These are phyloP conservation scores for Trichosanthes truncata DNA, from an alignment of 306 rosid species.

Conservation along the genomic window DNA sequence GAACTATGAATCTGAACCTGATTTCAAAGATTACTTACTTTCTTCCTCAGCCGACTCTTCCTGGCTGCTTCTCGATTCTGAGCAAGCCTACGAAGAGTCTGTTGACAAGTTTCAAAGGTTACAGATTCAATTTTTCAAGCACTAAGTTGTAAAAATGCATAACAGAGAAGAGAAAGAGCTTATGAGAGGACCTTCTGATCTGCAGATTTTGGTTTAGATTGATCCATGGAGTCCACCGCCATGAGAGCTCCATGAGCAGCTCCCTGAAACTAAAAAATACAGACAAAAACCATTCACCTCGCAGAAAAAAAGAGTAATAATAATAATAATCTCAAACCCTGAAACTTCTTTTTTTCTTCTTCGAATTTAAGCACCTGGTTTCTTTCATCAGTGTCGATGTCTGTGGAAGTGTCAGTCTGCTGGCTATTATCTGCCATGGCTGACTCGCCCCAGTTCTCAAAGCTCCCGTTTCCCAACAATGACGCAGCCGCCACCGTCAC, in stretches of 20 bases:
- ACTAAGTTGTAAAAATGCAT: neutral
- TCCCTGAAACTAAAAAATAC: conserved; percentile 32
- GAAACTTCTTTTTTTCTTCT: neutral
- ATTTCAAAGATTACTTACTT: conserved; percentile 25
- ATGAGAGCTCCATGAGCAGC: conserved; percentile 30
- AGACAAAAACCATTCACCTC: neutral
- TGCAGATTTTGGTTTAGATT: conserved; percentile 31
- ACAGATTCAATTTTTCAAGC: neutral
- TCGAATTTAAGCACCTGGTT: conserved; percentile 20
- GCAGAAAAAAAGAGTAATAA: neutral
- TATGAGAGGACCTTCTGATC: conserved; percentile 42
- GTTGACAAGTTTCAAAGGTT: conserved; percentile 4
- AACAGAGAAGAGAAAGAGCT: neutral
- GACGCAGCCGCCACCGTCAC: conserved; percentile 10
- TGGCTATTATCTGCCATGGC: conserved; percentile 57
- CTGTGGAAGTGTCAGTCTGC: conserved; percentile 69
- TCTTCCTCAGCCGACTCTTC: conserved; percentile 68
- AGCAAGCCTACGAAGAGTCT: conserved; percentile 63
- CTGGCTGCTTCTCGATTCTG: conserved; percentile 76
- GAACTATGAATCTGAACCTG: neutral
- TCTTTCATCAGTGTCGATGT: conserved; percentile 57
- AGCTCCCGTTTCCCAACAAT: conserved; percentile 51
- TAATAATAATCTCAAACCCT: neutral
- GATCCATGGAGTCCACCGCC: conserved; percentile 47
- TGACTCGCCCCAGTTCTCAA: conserved; percentile 76